Evolutionary conservation across 2,329 filamentous ascomycete species (phyloP).

Genomic region (Seiridium unicorne): DNA sequence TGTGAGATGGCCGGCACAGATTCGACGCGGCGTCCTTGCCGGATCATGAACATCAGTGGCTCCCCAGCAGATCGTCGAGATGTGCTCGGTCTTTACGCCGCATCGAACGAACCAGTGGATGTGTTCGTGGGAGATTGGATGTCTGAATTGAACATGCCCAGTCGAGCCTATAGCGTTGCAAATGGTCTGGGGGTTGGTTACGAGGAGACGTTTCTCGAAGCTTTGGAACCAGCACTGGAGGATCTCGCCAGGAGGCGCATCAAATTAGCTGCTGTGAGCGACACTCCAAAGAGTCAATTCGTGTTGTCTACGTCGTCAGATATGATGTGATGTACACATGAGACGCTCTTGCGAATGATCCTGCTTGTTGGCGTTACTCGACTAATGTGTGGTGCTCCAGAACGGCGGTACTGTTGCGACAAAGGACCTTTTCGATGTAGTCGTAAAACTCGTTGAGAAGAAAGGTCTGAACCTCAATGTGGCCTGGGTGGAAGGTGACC

Average conservation of each 20-base stretch:
- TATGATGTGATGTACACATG: too few relatives aligned
- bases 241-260: slow-evolving; percentile 11
- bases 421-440: slow-evolving; percentile 3
- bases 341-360: too few relatives aligned
- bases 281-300: too few relatives aligned
- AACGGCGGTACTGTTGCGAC: slow-evolving; percentile 27
- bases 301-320: too few relatives aligned
- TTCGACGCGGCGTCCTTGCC: neutral
- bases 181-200: slow-evolving; percentile 2
- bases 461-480: slow-evolving; percentile 20
- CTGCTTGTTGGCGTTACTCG: neutral
- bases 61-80: neutral
- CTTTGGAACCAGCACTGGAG: slow-evolving; percentile 8
- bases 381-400: neutral
- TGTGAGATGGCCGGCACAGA: neutral
- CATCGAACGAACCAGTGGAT: slow-evolving; percentile 10
- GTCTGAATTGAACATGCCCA: slow-evolving; percentile 9
- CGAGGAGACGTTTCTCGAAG: slow-evolving; percentile 7
- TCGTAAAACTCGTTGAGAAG: slow-evolving; percentile 11
- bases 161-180: slow-evolving; percentile 1
- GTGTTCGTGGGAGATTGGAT: slow-evolving; percentile 10
- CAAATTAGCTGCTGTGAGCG: slow-evolving; percentile 19
- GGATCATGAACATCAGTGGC: slow-evolving; percentile 5
- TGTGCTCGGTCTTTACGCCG: slow-evolving; percentile 1
- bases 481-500: slow-evolving; percentile 27